Evolutionary conservation across 331 rosid genomes (phyloP), one percentile per base, ranked within the genome.

Genomic region (Ulmus americana): DNA sequence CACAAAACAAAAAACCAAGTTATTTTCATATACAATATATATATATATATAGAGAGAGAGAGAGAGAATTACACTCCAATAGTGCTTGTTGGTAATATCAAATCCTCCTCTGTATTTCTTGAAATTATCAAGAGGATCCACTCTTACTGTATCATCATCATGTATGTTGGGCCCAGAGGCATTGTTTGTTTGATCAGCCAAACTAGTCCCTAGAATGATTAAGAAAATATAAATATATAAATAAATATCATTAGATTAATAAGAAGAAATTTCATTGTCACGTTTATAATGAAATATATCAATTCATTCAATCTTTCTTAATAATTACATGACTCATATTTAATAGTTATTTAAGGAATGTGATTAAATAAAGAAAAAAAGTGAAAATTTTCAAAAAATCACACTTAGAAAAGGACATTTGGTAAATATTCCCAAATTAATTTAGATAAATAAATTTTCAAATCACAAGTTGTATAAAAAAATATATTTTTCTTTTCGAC

Each of bases 71-170:
- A 86, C 97, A 79, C 80, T 70, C 97, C 91, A 90, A 82, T 90
- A 90, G 42, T 90, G 92, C 79, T 72, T 81, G 74, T 80, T 85
- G 69, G 86, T 78, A 75, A 90, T 73, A 79, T 78, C 70, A 70
- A 70, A 86, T 40, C 91, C 91, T 77, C 90, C 90, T 76, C 83
- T 86, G 58, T 86, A 90, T 61, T 78, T 83, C 39, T 76, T 81
- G 38, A 86, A 85, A 45, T 70, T 15, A 59, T 86, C 64, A 12
- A 65, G 56, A 64, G 95, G 97, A 72, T 86, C 95, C 51, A 73
- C 83, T 64, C 95, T 90, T 12, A 73, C 71, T 10, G 88, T 88
- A 11, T 73, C 67, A 51, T 83, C 83, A 12, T 16, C 4, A 16
- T 74, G 72, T 45, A 7, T 52, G 39, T 52, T 35, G 41, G 74